Conservation (phyloP, 495 filamentous ascomycete genomes). For the Hapsidospora chrysogenum region DNA sequence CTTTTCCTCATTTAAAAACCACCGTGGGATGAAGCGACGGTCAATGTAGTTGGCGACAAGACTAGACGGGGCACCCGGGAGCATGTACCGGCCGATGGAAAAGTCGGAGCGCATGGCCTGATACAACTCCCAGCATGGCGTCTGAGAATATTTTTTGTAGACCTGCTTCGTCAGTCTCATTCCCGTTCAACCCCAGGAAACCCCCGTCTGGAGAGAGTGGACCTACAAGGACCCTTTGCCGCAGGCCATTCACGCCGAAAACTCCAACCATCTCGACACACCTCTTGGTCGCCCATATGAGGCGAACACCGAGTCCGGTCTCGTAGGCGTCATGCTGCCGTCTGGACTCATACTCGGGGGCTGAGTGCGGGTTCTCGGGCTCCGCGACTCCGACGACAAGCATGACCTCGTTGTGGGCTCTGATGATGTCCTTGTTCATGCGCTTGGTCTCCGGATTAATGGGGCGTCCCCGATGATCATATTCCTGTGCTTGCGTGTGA, state of each 20-base stretch:
- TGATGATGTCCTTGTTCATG: slow-evolving; percentile 31
- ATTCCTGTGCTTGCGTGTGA: slow-evolving; percentile 38
- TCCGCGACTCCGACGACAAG: slow-evolving; percentile 35
- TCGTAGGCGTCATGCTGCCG: slow-evolving; percentile 19
- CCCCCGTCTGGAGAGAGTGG: not conserved
- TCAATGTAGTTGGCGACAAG: slow-evolving; percentile 2
- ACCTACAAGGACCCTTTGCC: slow-evolving; percentile 31
- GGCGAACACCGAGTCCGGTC: slow-evolving; percentile 17
- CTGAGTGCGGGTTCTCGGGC: slow-evolving; percentile 17
- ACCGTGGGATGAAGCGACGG: not conserved
- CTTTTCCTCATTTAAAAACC: not conserved
- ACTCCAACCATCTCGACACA: slow-evolving; percentile 21
- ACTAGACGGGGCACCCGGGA: slow-evolving; percentile 1
- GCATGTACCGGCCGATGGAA: slow-evolving; percentile 8
- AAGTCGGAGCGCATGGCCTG: slow-evolving; percentile 10
- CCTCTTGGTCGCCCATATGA: slow-evolving; percentile 17
- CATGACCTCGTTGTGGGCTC: slow-evolving; percentile 42
- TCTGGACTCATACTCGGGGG: slow-evolving; percentile 11
- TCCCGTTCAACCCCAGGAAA: not conserved
- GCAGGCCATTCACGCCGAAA: slow-evolving; percentile 35
- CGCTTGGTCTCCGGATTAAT: slow-evolving; percentile 39
- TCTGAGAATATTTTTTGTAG: slow-evolving; percentile 25
- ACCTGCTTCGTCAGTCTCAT: slow-evolving; percentile 13
- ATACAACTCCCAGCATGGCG: slow-evolving; percentile 20
- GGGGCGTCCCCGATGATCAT: slow-evolving; percentile 54